Conservation (phyloP, 2,329 filamentous ascomycete species). For the Alternaria incomplexa region DNA sequence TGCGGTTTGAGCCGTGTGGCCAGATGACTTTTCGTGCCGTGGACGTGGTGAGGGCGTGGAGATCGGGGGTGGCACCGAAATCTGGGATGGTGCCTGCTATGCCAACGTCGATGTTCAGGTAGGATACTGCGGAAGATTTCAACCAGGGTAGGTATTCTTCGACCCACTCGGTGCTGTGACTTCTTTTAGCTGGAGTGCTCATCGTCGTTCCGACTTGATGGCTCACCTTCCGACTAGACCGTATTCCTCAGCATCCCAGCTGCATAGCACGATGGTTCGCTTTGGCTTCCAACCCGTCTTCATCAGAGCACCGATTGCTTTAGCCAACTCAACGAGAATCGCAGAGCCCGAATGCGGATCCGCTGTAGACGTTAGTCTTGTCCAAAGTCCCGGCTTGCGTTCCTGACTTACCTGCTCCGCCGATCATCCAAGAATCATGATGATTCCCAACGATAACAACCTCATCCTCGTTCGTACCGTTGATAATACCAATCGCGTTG, state of each 20-base stretch:
- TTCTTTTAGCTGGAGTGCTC: constrained; percentile 8
- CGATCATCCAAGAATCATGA: constrained; percentile 61
- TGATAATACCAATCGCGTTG: constrained; percentile 73
- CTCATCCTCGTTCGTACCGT: constrained; percentile 65
- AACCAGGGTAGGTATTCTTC: constrained; percentile 58
- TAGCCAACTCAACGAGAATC: constrained; percentile 57
- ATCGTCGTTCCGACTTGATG: background rate
- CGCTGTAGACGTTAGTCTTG: constrained; percentile 25
- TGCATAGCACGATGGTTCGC: constrained; percentile 41
- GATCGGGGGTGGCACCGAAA: constrained; percentile 47
- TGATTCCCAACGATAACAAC: constrained; percentile 60
- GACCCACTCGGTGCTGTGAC: constrained; percentile 53
- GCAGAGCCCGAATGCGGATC: constrained; percentile 60
- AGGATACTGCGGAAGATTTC: constrained; percentile 50
- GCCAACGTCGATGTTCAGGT: constrained; percentile 58
- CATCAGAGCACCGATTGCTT: constrained; percentile 56
- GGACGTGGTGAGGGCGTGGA: constrained; percentile 43
- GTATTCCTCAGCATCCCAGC: constrained; percentile 53
- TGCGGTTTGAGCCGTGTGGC: constrained; percentile 48
- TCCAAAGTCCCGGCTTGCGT: background rate
- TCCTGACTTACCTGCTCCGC: constrained; percentile 49
- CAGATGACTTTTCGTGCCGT: constrained; percentile 49
- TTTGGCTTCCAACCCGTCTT: constrained; percentile 58
- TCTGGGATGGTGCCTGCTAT: constrained; percentile 51
- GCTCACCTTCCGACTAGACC: constrained; percentile 34